A percentile compares a stretch with the other conserved stretches of the same genome.
Conservation (phyloP, 2,329 filamentous ascomycete species). For the Aspergillus caelatus region DNA sequence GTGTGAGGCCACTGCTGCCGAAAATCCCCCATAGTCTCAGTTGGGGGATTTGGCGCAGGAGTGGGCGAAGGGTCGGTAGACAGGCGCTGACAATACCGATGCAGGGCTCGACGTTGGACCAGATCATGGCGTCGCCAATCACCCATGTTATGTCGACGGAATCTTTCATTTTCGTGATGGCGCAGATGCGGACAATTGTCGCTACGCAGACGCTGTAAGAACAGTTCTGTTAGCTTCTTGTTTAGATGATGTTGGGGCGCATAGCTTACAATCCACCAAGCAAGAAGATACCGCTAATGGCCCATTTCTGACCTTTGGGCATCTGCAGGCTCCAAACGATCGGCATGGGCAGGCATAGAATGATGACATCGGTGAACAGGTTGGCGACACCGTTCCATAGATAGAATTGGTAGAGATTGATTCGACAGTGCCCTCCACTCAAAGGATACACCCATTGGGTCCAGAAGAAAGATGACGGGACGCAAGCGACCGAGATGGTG, state of each 20-base stretch:
- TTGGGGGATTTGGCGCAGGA: constrained; percentile 11
- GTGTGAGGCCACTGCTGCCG: neutral
- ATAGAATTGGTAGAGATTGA: constrained; percentile 22
- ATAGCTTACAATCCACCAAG: constrained; percentile 22
- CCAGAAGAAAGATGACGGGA: constrained; percentile 21
- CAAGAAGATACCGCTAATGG: constrained; percentile 20
- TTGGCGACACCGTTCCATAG: constrained; percentile 21
- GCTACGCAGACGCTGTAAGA: constrained; percentile 22
- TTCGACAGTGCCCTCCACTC: constrained; percentile 12
- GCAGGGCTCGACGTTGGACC: constrained; percentile 27
- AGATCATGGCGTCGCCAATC: constrained; percentile 23
- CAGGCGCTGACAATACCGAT: constrained; percentile 27
- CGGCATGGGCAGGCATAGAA: constrained; percentile 21
- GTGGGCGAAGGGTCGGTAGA: constrained; percentile 20
- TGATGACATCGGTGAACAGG: constrained; percentile 20
- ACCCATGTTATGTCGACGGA: constrained; percentile 23
- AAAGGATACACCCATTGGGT: constrained; percentile 15
- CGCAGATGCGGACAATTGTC: constrained; percentile 20
- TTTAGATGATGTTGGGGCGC: neutral
- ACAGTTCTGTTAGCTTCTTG: neutral
- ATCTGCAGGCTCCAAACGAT: constrained; percentile 23
- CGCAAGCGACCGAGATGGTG: constrained; percentile 15
- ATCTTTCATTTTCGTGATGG: constrained; percentile 17
- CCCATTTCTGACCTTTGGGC: constrained; percentile 13
- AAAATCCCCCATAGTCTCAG: constrained; percentile 2